Conservation (phyloP, 371 early-diverging fungal genomes). For the Blakeslea trispora region DNA sequence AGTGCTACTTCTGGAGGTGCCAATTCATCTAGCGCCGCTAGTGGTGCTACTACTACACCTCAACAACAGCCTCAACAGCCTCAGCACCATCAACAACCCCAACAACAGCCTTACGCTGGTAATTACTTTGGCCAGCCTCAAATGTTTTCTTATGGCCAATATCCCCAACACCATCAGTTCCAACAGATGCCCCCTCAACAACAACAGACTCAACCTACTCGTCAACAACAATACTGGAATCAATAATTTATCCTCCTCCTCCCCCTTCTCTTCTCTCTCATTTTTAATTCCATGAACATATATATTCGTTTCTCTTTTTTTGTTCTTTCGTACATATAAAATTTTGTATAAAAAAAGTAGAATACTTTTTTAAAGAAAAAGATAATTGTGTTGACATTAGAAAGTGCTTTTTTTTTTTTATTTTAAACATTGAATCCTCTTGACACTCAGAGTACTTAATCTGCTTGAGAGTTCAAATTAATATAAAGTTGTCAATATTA, state of each 20-base stretch:
- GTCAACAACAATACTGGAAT: constrained; percentile 31
- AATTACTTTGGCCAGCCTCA: constrained; percentile 40
- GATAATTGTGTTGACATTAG: too few relatives aligned
- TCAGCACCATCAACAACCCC: constrained; percentile 29
- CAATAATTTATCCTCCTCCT: constrained; percentile 16
- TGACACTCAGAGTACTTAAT: too few relatives aligned
- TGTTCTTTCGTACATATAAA: too few relatives aligned
- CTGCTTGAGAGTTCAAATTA: too few relatives aligned
- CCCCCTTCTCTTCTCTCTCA: not conserved
- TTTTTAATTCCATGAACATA: not conserved
- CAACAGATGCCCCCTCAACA: constrained; percentile 30
- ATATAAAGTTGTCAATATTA: too few relatives aligned
- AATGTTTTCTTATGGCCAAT: constrained; percentile 36
- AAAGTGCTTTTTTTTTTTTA: too few relatives aligned
- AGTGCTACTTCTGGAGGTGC: constrained; percentile 2
- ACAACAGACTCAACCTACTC: constrained; percentile 17
- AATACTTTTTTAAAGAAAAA: too few relatives aligned
- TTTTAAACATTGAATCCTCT: too few relatives aligned
- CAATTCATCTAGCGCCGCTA: not conserved
- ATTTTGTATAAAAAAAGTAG: too few relatives aligned
- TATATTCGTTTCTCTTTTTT: not conserved
- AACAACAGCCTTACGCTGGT: constrained; percentile 23
- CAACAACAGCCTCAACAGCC: constrained; percentile 17
- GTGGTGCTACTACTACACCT: constrained; percentile 9
- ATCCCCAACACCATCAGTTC: constrained; percentile 24